Base-by-base conservation (phyloP, 2,329 filamentous ascomycete species). In the Scopulariopsis brevicaulis region DNA sequence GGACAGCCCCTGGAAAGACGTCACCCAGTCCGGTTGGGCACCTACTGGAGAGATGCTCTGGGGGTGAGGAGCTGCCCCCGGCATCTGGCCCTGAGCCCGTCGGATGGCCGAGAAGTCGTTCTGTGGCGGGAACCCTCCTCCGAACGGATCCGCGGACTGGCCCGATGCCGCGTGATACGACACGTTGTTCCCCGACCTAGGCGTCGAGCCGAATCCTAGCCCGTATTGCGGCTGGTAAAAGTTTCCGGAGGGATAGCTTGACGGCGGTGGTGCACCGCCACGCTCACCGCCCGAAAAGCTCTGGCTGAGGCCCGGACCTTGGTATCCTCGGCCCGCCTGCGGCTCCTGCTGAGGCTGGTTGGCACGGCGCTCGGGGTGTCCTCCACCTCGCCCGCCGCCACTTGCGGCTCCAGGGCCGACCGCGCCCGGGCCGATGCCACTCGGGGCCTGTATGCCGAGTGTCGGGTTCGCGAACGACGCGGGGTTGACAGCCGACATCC, bases 401-500 rank as follows among this genome's bases (percentile, higher is more conserved):
- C 79, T 80, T 15, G 22, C 46, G 11, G 46, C n/a, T 12, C 46
- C 20, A 4, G 46, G n/a, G 8, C 53, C 53, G n/a, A 89, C 79
- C 25, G 84, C 83, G 25, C 84, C 85, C 10, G 83, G 83, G 0
- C 83, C 82, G 64, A 87, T 79, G 32, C 82, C 82, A 61, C 83
- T 85, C 1, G 86, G 84, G 2, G 85, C 83, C 68, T 86, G 85
- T 24, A 91, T 75, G 28, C 87, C 87, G 54, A 89, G 77, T 3
- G 84, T 84, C 20, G 89, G 87, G 62, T 85, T 92, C 25, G 89
- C 89, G 70, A 97, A 96, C 0, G 93, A 96, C 5, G 93, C 94
- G 8, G 94, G 94, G 69, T 99, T 99, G 71, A 99, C 96, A 4
- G 94, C 94, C 4, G 93, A 97, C 90, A 99, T 96, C 94, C 94